Percentiles rank a stretch among this genome's conserved stretches.
Evolutionary conservation across 1,284 basidiomycete genomes (phyloP).

Genomic region (Singerocomus inundabilis): DNA sequence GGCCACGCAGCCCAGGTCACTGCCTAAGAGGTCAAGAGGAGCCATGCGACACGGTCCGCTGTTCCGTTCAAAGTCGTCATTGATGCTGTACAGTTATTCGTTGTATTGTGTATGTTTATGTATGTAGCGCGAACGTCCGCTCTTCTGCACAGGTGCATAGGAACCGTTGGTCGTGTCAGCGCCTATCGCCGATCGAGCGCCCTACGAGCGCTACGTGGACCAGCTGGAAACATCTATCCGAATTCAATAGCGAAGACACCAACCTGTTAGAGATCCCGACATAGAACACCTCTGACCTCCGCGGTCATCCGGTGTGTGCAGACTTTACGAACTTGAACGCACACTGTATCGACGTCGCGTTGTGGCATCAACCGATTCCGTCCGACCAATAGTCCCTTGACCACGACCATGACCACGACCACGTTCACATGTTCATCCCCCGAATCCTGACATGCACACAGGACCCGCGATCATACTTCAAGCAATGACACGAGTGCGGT

Average conservation of each 20-base stretch:
- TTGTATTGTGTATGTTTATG: slow-evolving; percentile 14
- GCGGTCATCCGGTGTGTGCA: slow-evolving; percentile 1
- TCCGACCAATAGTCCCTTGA: neutral
- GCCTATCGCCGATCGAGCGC: neutral
- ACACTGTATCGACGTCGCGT: neutral
- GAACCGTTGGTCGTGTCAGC: neutral
- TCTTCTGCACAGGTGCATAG: neutral
- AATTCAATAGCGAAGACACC: too few relatives aligned
- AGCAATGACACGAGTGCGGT: neutral
- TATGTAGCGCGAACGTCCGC: neutral
- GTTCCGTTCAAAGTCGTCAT: neutral
- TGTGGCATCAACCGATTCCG: neutral
- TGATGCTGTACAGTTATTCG: slow-evolving; percentile 12
- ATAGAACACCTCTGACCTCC: neutral
- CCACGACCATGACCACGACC: too few relatives aligned
- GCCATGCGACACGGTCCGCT: neutral
- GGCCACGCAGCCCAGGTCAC: neutral
- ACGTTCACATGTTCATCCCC: too few relatives aligned
- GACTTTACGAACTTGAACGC: neutral
- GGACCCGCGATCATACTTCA: slow-evolving; percentile 7
- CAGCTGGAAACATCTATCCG: too few relatives aligned
- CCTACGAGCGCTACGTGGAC: too few relatives aligned
- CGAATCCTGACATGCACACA: slow-evolving; percentile 3
- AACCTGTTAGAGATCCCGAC: too few relatives aligned
- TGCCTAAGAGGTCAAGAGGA: neutral